Conservation (phyloP, 495 filamentous ascomycete genomes). For the Aspergillus coremiiformis region DNA sequence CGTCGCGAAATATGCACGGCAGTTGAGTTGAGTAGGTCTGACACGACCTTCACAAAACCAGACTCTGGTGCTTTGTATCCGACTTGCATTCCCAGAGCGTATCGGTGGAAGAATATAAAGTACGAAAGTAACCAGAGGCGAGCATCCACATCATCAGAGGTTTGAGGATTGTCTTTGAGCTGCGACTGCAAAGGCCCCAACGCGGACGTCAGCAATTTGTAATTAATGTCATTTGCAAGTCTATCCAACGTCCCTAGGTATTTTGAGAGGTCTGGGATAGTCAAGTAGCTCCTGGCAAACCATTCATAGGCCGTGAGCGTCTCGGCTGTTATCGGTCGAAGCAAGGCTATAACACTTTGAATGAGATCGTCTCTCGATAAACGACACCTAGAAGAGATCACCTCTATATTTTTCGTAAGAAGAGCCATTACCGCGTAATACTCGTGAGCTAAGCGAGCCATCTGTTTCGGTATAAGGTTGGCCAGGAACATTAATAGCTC, state of each 20-base stretch:
- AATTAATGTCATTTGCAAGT: constrained; percentile 45
- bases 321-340: constrained; percentile 41
- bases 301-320: constrained; percentile 49
- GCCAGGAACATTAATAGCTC: constrained; percentile 33
- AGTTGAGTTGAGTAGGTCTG: constrained; percentile 53
- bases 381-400: constrained; percentile 9
- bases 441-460: constrained; percentile 35
- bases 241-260: constrained; percentile 38
- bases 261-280: constrained; percentile 37
- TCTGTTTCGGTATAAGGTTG: constrained; percentile 39
- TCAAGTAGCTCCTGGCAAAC: constrained; percentile 50
- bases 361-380: constrained; percentile 22
- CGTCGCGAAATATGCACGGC: constrained; percentile 49
- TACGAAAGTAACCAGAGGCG: constrained; percentile 74
- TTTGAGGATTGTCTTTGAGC: constrained; percentile 17
- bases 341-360: constrained; percentile 39
- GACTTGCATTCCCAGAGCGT: constrained; percentile 37
- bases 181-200: constrained; percentile 30
- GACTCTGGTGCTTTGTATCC: constrained; percentile 42
- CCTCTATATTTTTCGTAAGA: constrained; percentile 29
- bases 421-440: constrained; percentile 41
- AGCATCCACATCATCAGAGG: constrained; percentile 24
- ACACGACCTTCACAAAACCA: constrained; percentile 58
- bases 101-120: constrained; percentile 65
- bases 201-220: constrained; percentile 45